These are phyloP conservation scores for Lactarius hengduanensis DNA, from an alignment of 768 basidiomycete genomes.

Conservation along the genomic window DNA sequence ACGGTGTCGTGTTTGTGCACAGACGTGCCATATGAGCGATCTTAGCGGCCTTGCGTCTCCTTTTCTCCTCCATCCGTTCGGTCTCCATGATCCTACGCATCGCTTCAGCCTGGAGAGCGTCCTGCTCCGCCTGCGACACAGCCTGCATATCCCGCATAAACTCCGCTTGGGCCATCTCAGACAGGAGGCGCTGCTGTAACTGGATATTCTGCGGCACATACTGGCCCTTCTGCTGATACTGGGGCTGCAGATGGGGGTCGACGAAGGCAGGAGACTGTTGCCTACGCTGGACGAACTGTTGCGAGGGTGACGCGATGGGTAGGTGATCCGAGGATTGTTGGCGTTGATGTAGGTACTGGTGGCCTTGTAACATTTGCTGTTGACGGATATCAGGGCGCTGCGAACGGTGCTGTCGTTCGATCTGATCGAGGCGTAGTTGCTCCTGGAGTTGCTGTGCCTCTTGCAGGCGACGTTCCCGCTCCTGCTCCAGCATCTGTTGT, in stretches of 20 bases:
- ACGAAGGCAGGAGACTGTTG: constrained; percentile 39
- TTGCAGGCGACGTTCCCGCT: constrained; percentile 63
- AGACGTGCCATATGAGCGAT: constrained; percentile 80
- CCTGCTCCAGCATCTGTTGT: constrained; percentile 51
- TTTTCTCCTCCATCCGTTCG: constrained; percentile 82
- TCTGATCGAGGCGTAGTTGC: constrained; percentile 25
- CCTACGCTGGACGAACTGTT: constrained; percentile 46
- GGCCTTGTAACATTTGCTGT: constrained; percentile 29
- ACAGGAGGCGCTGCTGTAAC: constrained; percentile 72
- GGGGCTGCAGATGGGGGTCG: constrained; percentile 33
- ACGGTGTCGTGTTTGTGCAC: neutral
- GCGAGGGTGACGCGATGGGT: constrained; percentile 48
- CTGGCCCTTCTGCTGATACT: constrained; percentile 53
- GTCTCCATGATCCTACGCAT: constrained; percentile 90
- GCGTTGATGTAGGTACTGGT: constrained; percentile 40
- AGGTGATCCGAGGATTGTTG: constrained; percentile 44
- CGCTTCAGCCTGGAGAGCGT: constrained; percentile 70
- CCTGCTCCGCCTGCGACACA: constrained; percentile 60
- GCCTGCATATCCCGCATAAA: constrained; percentile 63
- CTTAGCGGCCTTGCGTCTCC: constrained; percentile 77
- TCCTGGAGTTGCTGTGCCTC: constrained; percentile 35
- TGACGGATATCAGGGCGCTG: constrained; percentile 30
- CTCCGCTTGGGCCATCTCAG: constrained; percentile 71
- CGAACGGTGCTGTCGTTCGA: constrained; percentile 27
- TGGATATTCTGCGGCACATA: constrained; percentile 64